Base-by-base conservation (phyloP, 2,329 filamentous ascomycete species). In the Dactylellina parvicollis region DNA sequence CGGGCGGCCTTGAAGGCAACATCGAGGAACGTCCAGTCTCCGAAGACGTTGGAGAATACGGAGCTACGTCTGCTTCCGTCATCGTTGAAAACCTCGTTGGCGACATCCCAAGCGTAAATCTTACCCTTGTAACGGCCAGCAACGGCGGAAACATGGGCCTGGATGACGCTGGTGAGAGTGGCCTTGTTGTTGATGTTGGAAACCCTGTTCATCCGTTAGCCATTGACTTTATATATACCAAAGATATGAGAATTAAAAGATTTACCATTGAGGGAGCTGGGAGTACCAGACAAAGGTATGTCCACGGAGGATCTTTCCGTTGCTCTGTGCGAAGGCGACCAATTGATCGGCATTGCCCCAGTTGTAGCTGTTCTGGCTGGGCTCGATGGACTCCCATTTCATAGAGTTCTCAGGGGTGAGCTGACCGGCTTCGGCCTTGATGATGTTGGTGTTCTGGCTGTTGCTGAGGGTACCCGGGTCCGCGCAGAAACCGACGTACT, bases 1-100 rank as follows among this genome's bases (percentile, higher is more conserved):
- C 86, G 85, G 18, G 90, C 90, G 9, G 89, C 86, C 57, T 86
- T 83, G 81, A 92, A 92, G 34, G 89, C 89, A 77, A 90, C 89
- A 20, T 83, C 82, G 59, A 92, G 86, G 78, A 89, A 91, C 79
- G 86, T 85, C 54, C 52, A 73, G 81, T 91, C 88, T 46, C 89
- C 89, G 3, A 92, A 84, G 1, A 91, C 86, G 24, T 86, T 83
- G 77, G 83, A 89, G 82, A 90, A 92, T 76, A 90, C 87, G 8
- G 83, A 86, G 28, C 81, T 77, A 46, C 89, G 87, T 61, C 89
- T 82, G 2, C 79, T 81, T 34, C 88, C 88, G 77, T 87, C 83
- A 76, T 89, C 86, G 4, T 79, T 76, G 74, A 81, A 80, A 57
- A 81, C 69, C 79, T 89, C 87, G 79, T 89, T 89, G 67, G 87